These are phyloP conservation scores for Geranium rotundifolium DNA, from an alignment of 345 rosid genomes.

Conservation along the genomic window DNA sequence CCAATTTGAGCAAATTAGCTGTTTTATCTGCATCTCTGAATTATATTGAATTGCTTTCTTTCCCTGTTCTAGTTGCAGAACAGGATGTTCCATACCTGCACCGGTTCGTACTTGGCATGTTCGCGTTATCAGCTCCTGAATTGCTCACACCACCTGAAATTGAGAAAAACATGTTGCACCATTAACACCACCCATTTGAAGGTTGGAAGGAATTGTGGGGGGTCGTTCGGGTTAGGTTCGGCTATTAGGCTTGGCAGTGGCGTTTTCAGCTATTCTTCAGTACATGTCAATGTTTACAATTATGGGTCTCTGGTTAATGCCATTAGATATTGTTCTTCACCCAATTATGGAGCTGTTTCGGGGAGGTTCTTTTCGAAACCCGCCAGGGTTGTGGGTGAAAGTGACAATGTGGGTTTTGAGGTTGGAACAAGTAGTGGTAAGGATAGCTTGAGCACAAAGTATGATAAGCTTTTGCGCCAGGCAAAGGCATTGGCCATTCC, in stretches of 20 bases:
- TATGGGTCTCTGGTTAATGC: constrained; percentile 13
- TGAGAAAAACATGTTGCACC: constrained; percentile 15
- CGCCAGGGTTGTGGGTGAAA: constrained; percentile 12
- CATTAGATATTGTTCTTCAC: constrained; percentile 11
- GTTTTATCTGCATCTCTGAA: neutral
- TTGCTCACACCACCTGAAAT: constrained; percentile 18
- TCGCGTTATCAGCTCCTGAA: constrained; percentile 11
- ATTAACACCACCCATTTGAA: constrained; percentile 5
- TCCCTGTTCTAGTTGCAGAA: constrained; percentile 28
- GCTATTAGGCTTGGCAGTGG: constrained; percentile 13
- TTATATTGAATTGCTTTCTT: neutral
- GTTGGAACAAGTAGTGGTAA: constrained; percentile 13
- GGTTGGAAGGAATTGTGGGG: constrained; percentile 2
- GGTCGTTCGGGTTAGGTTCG: constrained; percentile 8
- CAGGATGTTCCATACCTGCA: constrained; percentile 20
- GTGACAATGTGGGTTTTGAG: constrained; percentile 7
- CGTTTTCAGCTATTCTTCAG: constrained; percentile 11
- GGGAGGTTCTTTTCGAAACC: constrained; percentile 33
- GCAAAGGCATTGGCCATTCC: constrained; percentile 24
- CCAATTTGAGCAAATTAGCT: neutral
- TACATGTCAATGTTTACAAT: constrained; percentile 12
- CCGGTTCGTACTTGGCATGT: constrained; percentile 12
- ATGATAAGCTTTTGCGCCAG: constrained; percentile 24
- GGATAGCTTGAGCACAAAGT: constrained; percentile 8
- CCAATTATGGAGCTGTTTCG: constrained; percentile 8